Conservation (phyloP, 257 asterid species). For the Penstemon eatonii region DNA sequence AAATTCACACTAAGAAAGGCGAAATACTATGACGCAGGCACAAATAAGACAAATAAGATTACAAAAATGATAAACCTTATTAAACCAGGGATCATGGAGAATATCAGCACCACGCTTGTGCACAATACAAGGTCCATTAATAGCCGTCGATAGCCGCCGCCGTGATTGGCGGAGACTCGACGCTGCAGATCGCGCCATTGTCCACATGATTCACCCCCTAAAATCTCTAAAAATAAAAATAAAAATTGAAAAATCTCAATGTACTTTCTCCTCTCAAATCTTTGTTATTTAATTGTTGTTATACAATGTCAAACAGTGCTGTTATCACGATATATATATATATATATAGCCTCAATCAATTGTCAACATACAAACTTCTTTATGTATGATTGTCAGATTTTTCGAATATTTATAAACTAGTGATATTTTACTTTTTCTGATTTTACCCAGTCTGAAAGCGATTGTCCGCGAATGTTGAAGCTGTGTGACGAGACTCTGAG, state of each 20-base stretch:
- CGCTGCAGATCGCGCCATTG: slow-evolving; percentile 78
- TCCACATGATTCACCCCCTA: slow-evolving; percentile 59
- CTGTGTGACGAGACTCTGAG: slow-evolving; percentile 14
- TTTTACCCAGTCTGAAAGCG: slow-evolving; percentile 10
- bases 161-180: slow-evolving; percentile 61
- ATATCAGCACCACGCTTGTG: slow-evolving; percentile 98
- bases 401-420: neutral
- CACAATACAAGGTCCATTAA: slow-evolving; percentile 85
- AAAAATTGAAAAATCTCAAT: slow-evolving; percentile 17
- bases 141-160: slow-evolving; percentile 62
- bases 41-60: neutral
- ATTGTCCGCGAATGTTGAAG: slow-evolving; percentile 28
- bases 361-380: slow-evolving; percentile 10
- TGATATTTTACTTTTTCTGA: slow-evolving; percentile 13
- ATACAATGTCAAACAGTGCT: slow-evolving; percentile 19
- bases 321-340: neutral
- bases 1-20: no score
- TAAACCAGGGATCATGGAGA: slow-evolving; percentile 98
- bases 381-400: neutral
- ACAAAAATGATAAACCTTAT: slow-evolving; percentile 55
- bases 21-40: no score
- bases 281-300: neutral
- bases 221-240: slow-evolving; percentile 25
- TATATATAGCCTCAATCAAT: slow-evolving; percentile 20
- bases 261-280: slow-evolving; percentile 6